Percentiles rank a stretch among this genome's conserved stretches.
Conservation (phyloP, 1,284 basidiomycete species). For the Albatrellus sp. region DNA sequence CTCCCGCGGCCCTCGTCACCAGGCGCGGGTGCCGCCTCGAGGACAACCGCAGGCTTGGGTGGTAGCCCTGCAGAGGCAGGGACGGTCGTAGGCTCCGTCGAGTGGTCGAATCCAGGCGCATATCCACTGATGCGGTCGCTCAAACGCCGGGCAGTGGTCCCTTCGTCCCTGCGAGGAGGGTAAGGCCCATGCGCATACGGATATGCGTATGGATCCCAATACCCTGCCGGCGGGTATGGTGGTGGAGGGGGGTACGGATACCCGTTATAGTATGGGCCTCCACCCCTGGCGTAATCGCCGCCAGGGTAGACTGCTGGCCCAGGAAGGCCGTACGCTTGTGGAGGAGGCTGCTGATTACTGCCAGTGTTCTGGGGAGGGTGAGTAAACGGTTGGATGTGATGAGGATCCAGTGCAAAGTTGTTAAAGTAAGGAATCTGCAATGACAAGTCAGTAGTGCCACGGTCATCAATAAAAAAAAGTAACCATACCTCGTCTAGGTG, state of each 20-base stretch:
- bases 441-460: slow-evolving; percentile 1
- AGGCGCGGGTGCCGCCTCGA: slow-evolving; percentile 39
- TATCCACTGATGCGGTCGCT: slow-evolving; percentile 70
- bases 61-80: slow-evolving; percentile 62
- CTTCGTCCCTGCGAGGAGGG: slow-evolving; percentile 43
- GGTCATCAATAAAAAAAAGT: neutral
- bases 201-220: slow-evolving; percentile 41
- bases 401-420: slow-evolving; percentile 87
- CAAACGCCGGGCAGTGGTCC: slow-evolving; percentile 41
- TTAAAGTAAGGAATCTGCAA: slow-evolving; percentile 67
- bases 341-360: slow-evolving; percentile 56
- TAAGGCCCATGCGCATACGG: slow-evolving; percentile 18
- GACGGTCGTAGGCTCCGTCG: slow-evolving; percentile 28
- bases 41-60: slow-evolving; percentile 54
- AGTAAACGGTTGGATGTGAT: slow-evolving; percentile 76
- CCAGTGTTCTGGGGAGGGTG: slow-evolving; percentile 50
- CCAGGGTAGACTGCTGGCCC: slow-evolving; percentile 33
- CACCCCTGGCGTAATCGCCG: slow-evolving; percentile 29
- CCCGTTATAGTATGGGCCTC: slow-evolving; percentile 1
- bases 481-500: slow-evolving; percentile 58
- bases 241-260: slow-evolving; percentile 27
- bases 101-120: slow-evolving; percentile 37
- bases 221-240: slow-evolving; percentile 22
- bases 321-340: slow-evolving; percentile 70
- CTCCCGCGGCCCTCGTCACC: slow-evolving; percentile 10